Base-by-base conservation (phyloP, 139 green algal species). In the Ettlia oleoabundans region DNA sequence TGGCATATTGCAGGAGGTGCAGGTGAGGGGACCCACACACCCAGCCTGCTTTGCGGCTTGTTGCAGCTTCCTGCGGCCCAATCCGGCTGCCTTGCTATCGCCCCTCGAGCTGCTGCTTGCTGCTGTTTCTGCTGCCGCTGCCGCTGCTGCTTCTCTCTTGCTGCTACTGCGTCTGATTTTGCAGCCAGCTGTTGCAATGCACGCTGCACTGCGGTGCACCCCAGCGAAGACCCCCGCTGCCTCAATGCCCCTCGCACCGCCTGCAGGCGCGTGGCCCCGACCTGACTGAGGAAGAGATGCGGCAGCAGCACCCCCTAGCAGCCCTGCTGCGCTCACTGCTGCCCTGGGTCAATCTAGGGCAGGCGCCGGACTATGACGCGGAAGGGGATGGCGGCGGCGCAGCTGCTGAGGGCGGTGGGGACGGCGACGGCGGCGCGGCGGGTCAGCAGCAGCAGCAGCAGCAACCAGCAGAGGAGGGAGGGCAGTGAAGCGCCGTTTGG, bases 311-410 rank as follows among this genome's bases (percentile, higher is more conserved):
- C 87, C 92, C 93, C 0, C 74, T 96, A 61, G 66, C 91, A 22
- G 89, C 89, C 85, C 86, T 97, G 87, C 88, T 97, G 75, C 88
- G 89, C 38, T 89, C 90, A 22, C 68, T 97, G 86, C 76, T 97
- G 85, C 94, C 94, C 26, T 97, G 93, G 92, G 89, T 95, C 4
- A 89, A 95, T 76, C 88, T 80, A 37, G 93, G 90, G 15, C 82
- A 93, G 80, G 79, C 87, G 73, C 90, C 92, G n/a, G 89, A 94
- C 22, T 89, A 93, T 53, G 82, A 47, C 0, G 82, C 65, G 18
- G 86, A 86, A 0, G 82, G 65, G 7, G 84, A 80, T 1, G 84
- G 52, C 32, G 70, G 51, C 43, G 61, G 35, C n/a, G n/a, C n/a
- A n/a, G n/a, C n/a, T n/a, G n/a, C n/a, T n/a, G n/a, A n/a, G n/a